phyloP scores from a whole-genome alignment of 345 rosid species.

The Durio zibethinus region DNA sequence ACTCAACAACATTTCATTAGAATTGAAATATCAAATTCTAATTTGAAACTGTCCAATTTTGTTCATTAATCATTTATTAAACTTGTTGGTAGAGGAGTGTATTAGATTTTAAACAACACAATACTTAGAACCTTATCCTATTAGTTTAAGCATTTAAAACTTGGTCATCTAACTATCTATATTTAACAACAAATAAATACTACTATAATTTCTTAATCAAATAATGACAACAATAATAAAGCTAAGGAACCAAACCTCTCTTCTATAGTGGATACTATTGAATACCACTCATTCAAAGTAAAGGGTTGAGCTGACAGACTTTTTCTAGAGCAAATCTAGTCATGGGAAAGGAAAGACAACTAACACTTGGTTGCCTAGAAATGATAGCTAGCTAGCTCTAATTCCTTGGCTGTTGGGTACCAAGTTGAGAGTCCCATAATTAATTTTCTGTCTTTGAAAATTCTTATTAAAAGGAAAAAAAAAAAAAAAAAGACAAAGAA shows the following conservation, averaged over 20 bases:
- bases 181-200: neutral
- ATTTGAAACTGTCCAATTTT: neutral
- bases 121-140: neutral
- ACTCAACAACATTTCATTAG: neutral
- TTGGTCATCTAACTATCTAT: neutral
- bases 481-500: no score
- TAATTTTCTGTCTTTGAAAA: neutral
- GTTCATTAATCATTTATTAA: neutral
- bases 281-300: neutral
- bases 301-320: neutral
- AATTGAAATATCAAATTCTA: neutral
- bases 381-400: neutral
- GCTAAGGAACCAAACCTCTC: neutral
- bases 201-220: neutral
- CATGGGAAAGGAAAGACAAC: conserved; percentile 2
- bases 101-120: neutral
- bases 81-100: neutral
- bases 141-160: neutral
- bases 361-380: neutral
- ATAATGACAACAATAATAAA: neutral
- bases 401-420: conserved; percentile 1
- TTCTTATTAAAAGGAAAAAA: neutral
- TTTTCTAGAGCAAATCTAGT: neutral
- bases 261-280: neutral
- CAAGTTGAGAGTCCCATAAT: neutral